A percentile compares a stretch with the other conserved stretches of the same genome.
Evolutionary conservation across 495 filamentous ascomycete species (phyloP).

Genomic region (Jackrogersella minutella): DNA sequence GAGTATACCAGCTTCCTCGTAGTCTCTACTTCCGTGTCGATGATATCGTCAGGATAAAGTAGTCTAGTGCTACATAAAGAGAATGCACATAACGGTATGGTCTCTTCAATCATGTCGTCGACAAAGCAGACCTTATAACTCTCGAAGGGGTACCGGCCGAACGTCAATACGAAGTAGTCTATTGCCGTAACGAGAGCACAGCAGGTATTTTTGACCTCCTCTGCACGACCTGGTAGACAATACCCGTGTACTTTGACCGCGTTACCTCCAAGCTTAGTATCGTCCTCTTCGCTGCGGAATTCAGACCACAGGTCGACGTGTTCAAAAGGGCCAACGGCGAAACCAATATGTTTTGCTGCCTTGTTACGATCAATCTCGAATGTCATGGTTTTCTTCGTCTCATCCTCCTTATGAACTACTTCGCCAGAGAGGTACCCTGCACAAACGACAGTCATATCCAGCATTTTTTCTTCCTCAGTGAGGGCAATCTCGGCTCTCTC

Average conservation of each 20-base stretch:
- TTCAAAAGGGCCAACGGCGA: constrained; percentile 94
- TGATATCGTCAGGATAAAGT: constrained; percentile 80
- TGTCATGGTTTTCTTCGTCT: constrained; percentile 80
- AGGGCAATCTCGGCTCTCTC: constrained; percentile 48
- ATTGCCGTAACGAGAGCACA: constrained; percentile 65
- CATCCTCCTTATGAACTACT: constrained; percentile 72
- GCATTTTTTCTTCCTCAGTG: constrained; percentile 77
- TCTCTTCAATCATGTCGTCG: constrained; percentile 80
- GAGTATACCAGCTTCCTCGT: constrained; percentile 81
- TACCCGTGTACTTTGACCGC: constrained; percentile 87
- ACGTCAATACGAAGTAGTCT: constrained; percentile 85
- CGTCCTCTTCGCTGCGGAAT: constrained; percentile 87
- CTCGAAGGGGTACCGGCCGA: constrained; percentile 84
- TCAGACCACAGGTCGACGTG: constrained; percentile 83
- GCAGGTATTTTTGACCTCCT: constrained; percentile 85
- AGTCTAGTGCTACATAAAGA: constrained; percentile 88
- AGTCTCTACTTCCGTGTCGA: constrained; percentile 80
- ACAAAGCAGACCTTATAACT: constrained; percentile 93
- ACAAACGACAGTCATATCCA: constrained; percentile 89
- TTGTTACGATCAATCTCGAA: constrained; percentile 76
- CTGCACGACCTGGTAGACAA: constrained; percentile 81
- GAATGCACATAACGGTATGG: constrained; percentile 77
- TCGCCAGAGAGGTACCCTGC: constrained; percentile 89
- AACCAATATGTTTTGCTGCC: constrained; percentile 85
- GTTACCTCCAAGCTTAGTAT: constrained; percentile 84